Evolutionary conservation across 768 basidiomycete species (phyloP).

Genomic region (Lyophyllum shimeji): DNA sequence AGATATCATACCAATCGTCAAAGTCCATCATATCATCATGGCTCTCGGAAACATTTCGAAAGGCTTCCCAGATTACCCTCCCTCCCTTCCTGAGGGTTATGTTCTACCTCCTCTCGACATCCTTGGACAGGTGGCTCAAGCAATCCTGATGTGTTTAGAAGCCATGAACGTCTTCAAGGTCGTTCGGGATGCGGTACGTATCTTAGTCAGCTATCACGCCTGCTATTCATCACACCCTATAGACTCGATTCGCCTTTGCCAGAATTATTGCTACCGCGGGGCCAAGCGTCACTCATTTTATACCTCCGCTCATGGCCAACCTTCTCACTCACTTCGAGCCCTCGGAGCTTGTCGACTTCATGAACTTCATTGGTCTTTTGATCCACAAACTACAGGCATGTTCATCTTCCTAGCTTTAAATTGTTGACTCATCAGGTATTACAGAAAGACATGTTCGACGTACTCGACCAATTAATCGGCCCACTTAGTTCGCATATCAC

Average conservation of each 20-base stretch:
- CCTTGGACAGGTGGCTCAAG: conserved; percentile 84
- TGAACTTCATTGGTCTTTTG: conserved; percentile 90
- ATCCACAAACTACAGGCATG: conserved; percentile 88
- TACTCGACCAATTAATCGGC: conserved; percentile 86
- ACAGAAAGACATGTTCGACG: conserved; percentile 82
- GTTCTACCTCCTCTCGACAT: conserved; percentile 71
- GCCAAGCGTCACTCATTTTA: conserved; percentile 79
- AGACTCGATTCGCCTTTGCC: conserved; percentile 94
- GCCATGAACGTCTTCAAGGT: conserved; percentile 85
- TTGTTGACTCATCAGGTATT: neutral
- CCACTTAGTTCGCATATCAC: conserved; percentile 86
- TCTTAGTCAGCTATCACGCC: neutral
- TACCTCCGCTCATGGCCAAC: conserved; percentile 86
- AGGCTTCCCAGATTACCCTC: conserved; percentile 92
- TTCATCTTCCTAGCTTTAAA: conserved; percentile 1
- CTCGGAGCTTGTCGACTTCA: conserved; percentile 90
- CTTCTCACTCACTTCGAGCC: conserved; percentile 92
- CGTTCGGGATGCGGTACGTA: conserved; percentile 87
- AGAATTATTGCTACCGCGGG: conserved; percentile 85
- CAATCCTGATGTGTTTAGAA: conserved; percentile 83
- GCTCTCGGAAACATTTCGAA: conserved; percentile 93
- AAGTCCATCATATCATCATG: conserved; percentile 91
- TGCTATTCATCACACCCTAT: conserved; percentile 10
- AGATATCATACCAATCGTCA: conserved; percentile 78
- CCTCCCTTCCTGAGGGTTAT: conserved; percentile 62